Evolutionary conservation across 2,329 filamentous ascomycete genomes (phyloP), one percentile per base, ranked within the genome.

Genomic region (Hypoxylon sp.): DNA sequence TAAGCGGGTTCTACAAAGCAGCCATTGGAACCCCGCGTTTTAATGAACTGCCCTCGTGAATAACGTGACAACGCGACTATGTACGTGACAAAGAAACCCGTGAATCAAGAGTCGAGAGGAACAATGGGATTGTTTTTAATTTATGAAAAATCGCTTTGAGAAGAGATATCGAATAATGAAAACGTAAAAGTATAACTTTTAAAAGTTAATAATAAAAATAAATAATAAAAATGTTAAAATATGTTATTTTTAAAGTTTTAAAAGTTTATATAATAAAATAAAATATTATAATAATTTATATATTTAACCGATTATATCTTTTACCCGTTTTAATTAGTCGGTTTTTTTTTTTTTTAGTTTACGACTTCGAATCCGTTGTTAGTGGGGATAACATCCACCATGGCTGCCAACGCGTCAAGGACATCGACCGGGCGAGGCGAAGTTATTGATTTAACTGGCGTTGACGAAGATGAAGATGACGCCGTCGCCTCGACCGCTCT

Each of bases 371-470:
- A 56, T 33, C 35, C 22, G 57, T 48, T 51, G 44, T 3, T 56
- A 59, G 55, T 58, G 54, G 57, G 58, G 51, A 50, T 22, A 60
- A 53, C 56, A 54, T 55, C 31, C 55, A 67, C 46, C 35, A 72
- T 72, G 70, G 63, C 68, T 31, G 40, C 54, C 13, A 59, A 70
- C 70, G 65, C 60, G 64, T 55, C 35, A 8, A 37, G 25, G 33
- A 30, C 40, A 40, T 56, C 49, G 22, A 48, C 30, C 13, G 14
- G 37, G n/a, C 42, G 50, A 33, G 57, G 66, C 14, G 48, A 58
- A 8, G 27, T 70, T 8, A 69, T 73, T 5, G 73, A 76, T 53
- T 48, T 75, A 22, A 76, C 70, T 13, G 58, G 42, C 37, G 50
- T 66, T 17, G 57, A 72, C 20, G 64, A 73, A 1, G 62, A 71